Conservation (phyloP, 202 grass and related monocot genomes). For the Tripidium arundinaceum region DNA sequence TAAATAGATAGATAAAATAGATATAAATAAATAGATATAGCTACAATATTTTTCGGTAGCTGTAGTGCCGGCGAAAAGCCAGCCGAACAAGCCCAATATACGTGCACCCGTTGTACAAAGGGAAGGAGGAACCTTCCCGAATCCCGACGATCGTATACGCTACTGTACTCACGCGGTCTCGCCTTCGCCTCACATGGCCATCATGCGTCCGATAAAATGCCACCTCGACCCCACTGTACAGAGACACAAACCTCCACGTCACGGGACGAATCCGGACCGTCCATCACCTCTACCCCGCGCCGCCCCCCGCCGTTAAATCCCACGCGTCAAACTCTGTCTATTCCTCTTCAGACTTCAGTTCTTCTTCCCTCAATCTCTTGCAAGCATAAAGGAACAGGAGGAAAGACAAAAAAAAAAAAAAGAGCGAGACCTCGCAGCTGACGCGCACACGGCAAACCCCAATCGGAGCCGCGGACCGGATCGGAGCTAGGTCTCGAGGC, state of each 20-base stretch:
- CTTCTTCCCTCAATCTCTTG: not conserved
- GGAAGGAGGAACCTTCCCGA: not conserved
- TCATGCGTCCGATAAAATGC: not conserved
- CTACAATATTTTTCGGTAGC: too few species aligned
- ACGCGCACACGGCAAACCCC: constrained; percentile 33
- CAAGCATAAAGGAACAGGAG: not conserved
- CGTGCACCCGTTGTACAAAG: too few species aligned
- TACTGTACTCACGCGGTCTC: not conserved
- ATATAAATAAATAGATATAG: too few species aligned
- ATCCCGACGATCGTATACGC: not conserved
- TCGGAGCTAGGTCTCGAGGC: constrained; percentile 35
- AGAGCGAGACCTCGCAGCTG: not conserved
- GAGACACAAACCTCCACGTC: not conserved
- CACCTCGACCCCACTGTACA: not conserved
- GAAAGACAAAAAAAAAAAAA: not conserved
- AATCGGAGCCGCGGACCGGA: constrained; percentile 43
- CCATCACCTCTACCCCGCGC: not conserved
- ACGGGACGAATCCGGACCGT: constrained; percentile 33
- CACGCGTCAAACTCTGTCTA: not conserved
- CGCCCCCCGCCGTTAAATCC: constrained; percentile 25
- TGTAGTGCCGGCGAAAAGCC: too few species aligned
- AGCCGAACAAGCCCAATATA: too few species aligned
- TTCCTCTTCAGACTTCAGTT: not conserved
- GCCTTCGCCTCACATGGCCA: not conserved
- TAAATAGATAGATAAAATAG: too few species aligned